Conservation (phyloP, 2,329 filamentous ascomycete genomes). For the Aspergillus proliferans region DNA sequence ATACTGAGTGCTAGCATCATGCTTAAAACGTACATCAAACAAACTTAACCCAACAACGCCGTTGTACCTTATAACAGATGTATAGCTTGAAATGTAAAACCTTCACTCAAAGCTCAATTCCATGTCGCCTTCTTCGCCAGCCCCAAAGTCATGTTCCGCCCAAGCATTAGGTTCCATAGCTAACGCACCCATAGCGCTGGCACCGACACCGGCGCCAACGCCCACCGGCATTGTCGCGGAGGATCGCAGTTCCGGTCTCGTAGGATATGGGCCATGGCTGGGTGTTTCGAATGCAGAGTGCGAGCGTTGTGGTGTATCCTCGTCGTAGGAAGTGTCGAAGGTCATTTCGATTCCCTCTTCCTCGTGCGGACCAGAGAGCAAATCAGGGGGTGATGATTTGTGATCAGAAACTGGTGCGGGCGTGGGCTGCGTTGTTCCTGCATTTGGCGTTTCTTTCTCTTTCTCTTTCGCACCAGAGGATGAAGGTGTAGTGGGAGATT, state of each 20-base stretch:
- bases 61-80: neutral
- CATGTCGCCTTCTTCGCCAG: constrained; percentile 70
- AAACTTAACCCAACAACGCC: neutral
- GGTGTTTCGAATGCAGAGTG: constrained; percentile 10
- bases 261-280: constrained; percentile 7
- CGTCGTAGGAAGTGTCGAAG: constrained; percentile 60
- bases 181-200: constrained; percentile 22
- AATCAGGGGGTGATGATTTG: constrained; percentile 4
- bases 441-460: constrained; percentile 37
- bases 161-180: constrained; percentile 56
- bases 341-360: constrained; percentile 56
- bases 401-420: constrained; percentile 12
- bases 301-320: constrained; percentile 20
- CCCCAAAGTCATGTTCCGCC: constrained; percentile 60
- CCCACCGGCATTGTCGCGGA: constrained; percentile 26
- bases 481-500: constrained; percentile 13
- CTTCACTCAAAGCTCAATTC: constrained; percentile 71
- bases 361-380: constrained; percentile 1
- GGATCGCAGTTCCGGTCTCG: constrained; percentile 25
- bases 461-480: constrained; percentile 31
- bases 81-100: constrained; percentile 2
- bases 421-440: constrained; percentile 15
- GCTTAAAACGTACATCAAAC: neutral
- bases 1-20: too few species aligned
- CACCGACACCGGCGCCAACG: constrained; percentile 16